Evolutionary conservation across 2,329 filamentous ascomycete genomes (phyloP), one percentile per base, ranked within the genome.

Genomic region (Leptographium lundbergii): DNA sequence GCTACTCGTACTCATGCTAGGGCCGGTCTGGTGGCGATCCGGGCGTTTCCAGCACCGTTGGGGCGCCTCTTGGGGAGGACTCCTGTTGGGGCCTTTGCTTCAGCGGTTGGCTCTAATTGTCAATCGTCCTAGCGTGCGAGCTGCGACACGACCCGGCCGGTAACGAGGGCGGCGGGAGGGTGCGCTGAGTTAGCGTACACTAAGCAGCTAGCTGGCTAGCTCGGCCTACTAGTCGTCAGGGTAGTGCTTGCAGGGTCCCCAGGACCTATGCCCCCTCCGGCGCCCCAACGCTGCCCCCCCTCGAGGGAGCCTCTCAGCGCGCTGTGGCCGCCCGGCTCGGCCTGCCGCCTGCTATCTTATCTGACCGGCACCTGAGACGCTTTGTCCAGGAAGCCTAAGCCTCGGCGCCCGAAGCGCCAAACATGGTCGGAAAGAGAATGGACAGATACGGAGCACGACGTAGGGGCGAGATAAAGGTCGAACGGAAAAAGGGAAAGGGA

Each of bases 71-170:
- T 13, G 13, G 13, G 36, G 36, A 39, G 36, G 36, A 17, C 36
- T 39, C 11, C n/a, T 54, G 52, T 54, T 54, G 52, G 51, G 27
- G 48, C 48, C 27, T 47, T 50, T 24, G 47, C 19, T 54, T n/a
- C 52, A 39, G 52, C 19, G 19, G 52, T 39, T 54, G 52, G 52
- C 29, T 54, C 52, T 24, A 39, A 36, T 24, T 56, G 57, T 60
- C 56, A 59, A 53, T n/a, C 25, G 17, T 22, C 51, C 47, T 61
- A 61, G 61, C 56, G 59, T 56, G 48, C 56, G 53, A 61, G 60
- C 51, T 60, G 57, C 61, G 61, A 63, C 58, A 59, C 60, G 61
- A 58, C 58, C 61, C 61, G 61, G 47, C 61, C 60, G 61, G 61
- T 60, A 60, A 56, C 59, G 34, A 60, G 57, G 58, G 60, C 58